Evolutionary conservation across 2,329 filamentous ascomycete genomes (phyloP).

Genomic region (Diplodia seriata): DNA sequence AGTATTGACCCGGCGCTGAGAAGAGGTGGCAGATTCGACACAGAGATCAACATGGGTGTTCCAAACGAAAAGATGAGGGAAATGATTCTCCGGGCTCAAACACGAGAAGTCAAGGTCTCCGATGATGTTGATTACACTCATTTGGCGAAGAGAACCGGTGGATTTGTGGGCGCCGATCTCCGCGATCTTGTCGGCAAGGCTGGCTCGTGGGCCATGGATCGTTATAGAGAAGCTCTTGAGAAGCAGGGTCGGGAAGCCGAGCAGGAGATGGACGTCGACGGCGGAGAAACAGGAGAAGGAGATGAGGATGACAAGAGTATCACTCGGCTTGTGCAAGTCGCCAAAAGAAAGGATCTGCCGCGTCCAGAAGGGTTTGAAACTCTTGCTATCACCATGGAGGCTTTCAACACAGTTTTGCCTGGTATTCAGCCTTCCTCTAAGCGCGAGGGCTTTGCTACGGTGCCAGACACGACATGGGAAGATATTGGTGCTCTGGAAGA

Average conservation of each 20-base stretch:
- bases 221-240: slow-evolving; percentile 62
- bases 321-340: slow-evolving; percentile 60
- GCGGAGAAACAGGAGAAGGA: slow-evolving; percentile 22
- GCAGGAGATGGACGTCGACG: slow-evolving; percentile 62
- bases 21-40: slow-evolving; percentile 78
- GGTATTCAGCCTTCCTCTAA: slow-evolving; percentile 81
- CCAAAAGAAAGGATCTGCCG: slow-evolving; percentile 54
- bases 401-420: slow-evolving; percentile 78
- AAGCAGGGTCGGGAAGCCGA: slow-evolving; percentile 45
- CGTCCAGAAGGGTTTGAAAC: slow-evolving; percentile 62
- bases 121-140: slow-evolving; percentile 74
- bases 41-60: slow-evolving; percentile 85
- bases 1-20: slow-evolving; percentile 81
- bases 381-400: slow-evolving; percentile 65
- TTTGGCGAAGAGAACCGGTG: slow-evolving; percentile 84
- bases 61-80: slow-evolving; percentile 80
- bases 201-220: slow-evolving; percentile 68
- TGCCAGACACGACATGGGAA: slow-evolving; percentile 90
- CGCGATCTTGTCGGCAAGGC: slow-evolving; percentile 73
- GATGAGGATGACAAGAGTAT: slow-evolving; percentile 41
- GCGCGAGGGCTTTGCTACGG: slow-evolving; percentile 91
- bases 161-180: slow-evolving; percentile 91
- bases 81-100: slow-evolving; percentile 77
- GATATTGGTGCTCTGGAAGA: slow-evolving; percentile 84
- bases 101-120: slow-evolving; percentile 68